phyloP scores from a whole-genome alignment of 1,284 basidiomycete species.

The Coniferiporia weirii region DNA sequence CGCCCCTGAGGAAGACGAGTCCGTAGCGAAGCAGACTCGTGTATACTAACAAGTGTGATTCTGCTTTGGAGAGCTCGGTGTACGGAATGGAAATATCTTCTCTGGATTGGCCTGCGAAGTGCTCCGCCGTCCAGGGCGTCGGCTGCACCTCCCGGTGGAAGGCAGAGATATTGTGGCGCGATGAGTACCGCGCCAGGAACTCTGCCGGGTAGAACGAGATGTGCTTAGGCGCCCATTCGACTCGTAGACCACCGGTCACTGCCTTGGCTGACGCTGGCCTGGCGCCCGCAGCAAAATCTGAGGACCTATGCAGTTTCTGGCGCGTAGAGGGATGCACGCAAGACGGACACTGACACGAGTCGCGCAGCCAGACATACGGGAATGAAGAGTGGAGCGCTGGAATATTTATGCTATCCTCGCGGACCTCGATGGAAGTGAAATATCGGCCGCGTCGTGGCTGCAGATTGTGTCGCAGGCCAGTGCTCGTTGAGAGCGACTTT shows the following conservation, averaged over 20 bases:
- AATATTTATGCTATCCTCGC: constrained; percentile 2
- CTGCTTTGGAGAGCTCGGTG: constrained; percentile 34
- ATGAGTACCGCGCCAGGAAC: constrained; percentile 47
- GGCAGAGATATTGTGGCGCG: constrained; percentile 23
- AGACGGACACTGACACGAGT: constrained; percentile 40
- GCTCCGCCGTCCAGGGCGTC: constrained; percentile 33
- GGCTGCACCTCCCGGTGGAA: constrained; percentile 38
- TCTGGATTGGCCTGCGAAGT: constrained; percentile 31
- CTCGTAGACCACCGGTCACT: constrained; percentile 29
- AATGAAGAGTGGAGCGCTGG: constrained; percentile 6
- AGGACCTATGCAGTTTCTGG: constrained; percentile 73
- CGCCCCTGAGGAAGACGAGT: constrained; percentile 50
- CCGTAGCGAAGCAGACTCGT: constrained; percentile 53
- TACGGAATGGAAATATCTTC: constrained; percentile 40
- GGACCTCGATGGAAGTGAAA: not conserved
- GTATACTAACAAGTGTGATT: constrained; percentile 45
- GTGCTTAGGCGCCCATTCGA: constrained; percentile 58
- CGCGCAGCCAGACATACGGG: constrained; percentile 17
- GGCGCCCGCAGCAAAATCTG: constrained; percentile 51
- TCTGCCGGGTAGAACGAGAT: constrained; percentile 43
- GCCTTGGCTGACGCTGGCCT: constrained; percentile 40
- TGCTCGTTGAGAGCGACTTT: not conserved
- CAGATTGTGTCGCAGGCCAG: not conserved
- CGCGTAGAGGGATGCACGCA: constrained; percentile 71
- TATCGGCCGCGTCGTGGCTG: not conserved